Evolutionary conservation across 176 grass and related monocot species (phyloP).

Genomic region (Cenchrus americanus): DNA sequence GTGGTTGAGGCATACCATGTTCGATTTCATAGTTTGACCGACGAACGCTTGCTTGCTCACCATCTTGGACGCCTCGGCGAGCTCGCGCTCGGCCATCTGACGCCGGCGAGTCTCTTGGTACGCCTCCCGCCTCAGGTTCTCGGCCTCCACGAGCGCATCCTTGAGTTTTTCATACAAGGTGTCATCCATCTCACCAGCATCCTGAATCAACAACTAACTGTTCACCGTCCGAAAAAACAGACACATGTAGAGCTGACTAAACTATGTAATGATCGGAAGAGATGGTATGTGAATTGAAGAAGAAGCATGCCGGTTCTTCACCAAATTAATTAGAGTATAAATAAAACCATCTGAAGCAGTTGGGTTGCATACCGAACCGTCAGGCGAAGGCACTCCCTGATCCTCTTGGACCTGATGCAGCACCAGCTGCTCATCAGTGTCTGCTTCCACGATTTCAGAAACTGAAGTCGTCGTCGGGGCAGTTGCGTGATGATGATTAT

Average conservation of each 20-base stretch:
- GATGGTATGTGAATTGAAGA: too few species aligned
- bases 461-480: neutral
- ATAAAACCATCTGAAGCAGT: too few species aligned
- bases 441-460: slow-evolving; percentile 16
- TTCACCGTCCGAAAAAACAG: neutral
- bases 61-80: slow-evolving; percentile 47
- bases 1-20: too few species aligned
- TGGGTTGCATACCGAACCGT: slow-evolving; percentile 39
- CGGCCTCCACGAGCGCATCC: slow-evolving; percentile 49
- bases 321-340: neutral
- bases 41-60: slow-evolving; percentile 17
- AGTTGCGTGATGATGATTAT: too few species aligned
- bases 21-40: neutral
- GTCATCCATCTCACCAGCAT: slow-evolving; percentile 35
- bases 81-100: slow-evolving; percentile 69
- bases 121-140: slow-evolving; percentile 56
- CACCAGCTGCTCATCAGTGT: neutral
- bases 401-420: slow-evolving; percentile 32
- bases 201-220: slow-evolving; percentile 18
- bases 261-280: too few species aligned
- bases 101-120: slow-evolving; percentile 66
- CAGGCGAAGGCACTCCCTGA: neutral
- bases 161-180: slow-evolving; percentile 51
- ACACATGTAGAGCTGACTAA: neutral
- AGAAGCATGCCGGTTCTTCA: too few species aligned